These are phyloP conservation scores for Pluteus cervinus DNA, from an alignment of 768 basidiomycete species.

Conservation along the genomic window DNA sequence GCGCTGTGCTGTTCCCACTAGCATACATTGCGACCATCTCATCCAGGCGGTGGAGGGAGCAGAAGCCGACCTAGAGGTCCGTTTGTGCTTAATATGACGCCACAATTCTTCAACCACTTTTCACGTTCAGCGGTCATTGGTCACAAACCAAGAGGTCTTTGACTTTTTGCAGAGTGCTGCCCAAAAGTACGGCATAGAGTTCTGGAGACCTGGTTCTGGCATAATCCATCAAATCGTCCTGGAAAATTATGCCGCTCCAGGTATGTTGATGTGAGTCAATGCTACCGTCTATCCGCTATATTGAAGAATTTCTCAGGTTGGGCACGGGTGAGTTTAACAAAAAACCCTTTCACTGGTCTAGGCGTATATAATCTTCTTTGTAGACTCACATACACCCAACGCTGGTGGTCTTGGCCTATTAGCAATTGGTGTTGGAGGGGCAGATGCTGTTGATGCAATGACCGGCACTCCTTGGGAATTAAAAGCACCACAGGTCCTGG, in stretches of 20 bases:
- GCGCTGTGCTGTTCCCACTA: conserved; percentile 78
- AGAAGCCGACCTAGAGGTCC: conserved; percentile 75
- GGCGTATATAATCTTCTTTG: background rate
- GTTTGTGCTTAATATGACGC: conserved; percentile 1
- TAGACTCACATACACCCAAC: conserved; percentile 97
- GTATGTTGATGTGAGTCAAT: conserved; percentile 73
- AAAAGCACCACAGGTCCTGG: conserved; percentile 82
- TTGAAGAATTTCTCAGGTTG: conserved; percentile 41
- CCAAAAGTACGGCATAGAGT: conserved; percentile 91
- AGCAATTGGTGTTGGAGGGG: conserved; percentile 98
- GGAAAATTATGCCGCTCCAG: conserved; percentile 95
- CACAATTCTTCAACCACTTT: conserved; percentile 2
- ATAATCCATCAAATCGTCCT: conserved; percentile 98
- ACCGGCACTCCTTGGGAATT: conserved; percentile 98
- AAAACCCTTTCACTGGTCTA: background rate
- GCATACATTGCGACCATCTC: conserved; percentile 97
- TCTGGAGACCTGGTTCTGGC: conserved; percentile 95
- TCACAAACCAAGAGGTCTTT: conserved; percentile 92
- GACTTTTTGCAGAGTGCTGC: conserved; percentile 94
- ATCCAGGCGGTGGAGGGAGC: conserved; percentile 94
- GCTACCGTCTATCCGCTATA: conserved; percentile 5
- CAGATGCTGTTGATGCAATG: conserved; percentile 97
- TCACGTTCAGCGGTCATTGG: conserved; percentile 62
- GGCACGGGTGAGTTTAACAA: conserved; percentile 55
- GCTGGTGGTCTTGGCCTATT: conserved; percentile 95